These are phyloP conservation scores for Rutstroemia sp. DNA, from an alignment of 2,329 filamentous ascomycete species.

Conservation along the genomic window DNA sequence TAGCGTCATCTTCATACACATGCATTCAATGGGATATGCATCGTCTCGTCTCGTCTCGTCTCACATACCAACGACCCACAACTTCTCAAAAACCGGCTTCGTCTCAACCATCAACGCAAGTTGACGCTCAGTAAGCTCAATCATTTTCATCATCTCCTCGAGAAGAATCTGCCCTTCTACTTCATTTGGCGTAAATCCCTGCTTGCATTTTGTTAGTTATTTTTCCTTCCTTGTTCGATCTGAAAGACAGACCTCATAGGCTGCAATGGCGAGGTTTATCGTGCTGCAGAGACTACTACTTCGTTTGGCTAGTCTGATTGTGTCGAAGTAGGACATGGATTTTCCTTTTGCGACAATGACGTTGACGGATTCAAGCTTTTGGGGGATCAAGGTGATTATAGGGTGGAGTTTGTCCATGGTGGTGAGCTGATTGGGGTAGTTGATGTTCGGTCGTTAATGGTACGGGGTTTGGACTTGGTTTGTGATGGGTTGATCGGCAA, in stretches of 20 bases:
- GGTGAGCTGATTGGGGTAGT: no score
- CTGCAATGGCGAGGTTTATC: not conserved
- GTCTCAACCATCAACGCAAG: not conserved
- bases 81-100: not conserved
- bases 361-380: not conserved
- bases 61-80: constrained; percentile 1
- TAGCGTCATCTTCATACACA: not conserved
- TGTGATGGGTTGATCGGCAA: no score
- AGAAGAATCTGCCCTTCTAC: not conserved
- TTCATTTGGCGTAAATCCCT: not conserved
- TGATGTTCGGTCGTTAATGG: no score
- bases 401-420: not conserved
- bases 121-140: not conserved
- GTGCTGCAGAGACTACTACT: not conserved
- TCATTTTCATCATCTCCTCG: not conserved
- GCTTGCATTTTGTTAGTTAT: not conserved
- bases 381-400: not conserved
- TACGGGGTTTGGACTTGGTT: no score
- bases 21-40: not conserved
- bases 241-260: not conserved
- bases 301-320: not conserved
- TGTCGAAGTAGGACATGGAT: not conserved
- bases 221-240: not conserved
- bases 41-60: no score
- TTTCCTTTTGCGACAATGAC: not conserved